These are phyloP conservation scores for Trichosporon coremiiforme DNA, from an alignment of 1,284 basidiomycete genomes.

Conservation along the genomic window DNA sequence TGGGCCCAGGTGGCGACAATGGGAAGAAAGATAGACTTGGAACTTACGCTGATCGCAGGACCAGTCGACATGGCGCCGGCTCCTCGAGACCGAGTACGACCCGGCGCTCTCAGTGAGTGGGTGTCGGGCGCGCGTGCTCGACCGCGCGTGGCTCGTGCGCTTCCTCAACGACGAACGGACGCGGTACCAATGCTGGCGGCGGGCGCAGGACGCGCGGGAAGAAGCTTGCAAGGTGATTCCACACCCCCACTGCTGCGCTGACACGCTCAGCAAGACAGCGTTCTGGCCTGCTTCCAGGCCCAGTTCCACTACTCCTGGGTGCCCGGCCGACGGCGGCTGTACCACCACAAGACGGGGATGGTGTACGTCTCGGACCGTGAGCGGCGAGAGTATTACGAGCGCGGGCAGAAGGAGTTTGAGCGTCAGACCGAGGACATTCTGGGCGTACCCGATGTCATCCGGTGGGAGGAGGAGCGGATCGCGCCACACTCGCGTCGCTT, in stretches of 20 bases:
- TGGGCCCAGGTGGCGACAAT: no score
- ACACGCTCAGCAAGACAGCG: neutral
- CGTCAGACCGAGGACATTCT: neutral
- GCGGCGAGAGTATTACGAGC: neutral
- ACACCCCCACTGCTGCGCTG: no score
- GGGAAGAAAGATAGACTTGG: neutral
- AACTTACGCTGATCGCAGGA: conserved; percentile 16
- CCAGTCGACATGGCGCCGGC: conserved; percentile 10
- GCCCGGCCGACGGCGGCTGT: conserved; percentile 11
- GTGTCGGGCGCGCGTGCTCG: conserved; percentile 6
- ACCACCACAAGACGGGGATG: conserved; percentile 16
- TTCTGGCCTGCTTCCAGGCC: conserved; percentile 5
- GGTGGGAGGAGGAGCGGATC: conserved; percentile 11
- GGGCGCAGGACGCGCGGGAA: neutral
- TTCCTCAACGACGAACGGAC: conserved; percentile 11
- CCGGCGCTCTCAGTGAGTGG: neutral
- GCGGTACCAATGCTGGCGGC: conserved; percentile 2
- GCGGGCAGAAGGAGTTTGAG: neutral
- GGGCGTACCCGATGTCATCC: neutral
- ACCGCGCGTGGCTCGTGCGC: conserved; percentile 6
- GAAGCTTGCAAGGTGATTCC: neutral
- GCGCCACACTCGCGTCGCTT: neutral
- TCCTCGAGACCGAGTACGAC: conserved; percentile 11
- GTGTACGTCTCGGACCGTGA: conserved; percentile 1
- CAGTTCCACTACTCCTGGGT: neutral